A percentile compares a stretch with the other conserved stretches of the same genome.
Evolutionary conservation across 768 basidiomycete genomes (phyloP).

Genomic region (Fomitopsis pulvina): DNA sequence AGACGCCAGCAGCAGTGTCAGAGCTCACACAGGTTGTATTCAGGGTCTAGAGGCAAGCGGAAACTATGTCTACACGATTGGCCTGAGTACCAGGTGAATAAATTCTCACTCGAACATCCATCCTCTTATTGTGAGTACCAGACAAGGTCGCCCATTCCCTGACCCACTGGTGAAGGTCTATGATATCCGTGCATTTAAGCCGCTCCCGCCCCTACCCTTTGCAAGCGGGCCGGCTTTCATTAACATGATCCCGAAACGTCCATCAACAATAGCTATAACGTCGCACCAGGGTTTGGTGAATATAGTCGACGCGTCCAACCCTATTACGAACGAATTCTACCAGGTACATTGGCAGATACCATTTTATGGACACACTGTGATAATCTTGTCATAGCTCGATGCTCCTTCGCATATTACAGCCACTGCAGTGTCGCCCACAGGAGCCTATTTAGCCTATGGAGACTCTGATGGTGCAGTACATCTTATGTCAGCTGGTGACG

Average conservation of each 20-base stretch:
- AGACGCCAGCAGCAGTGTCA: constrained; percentile 32
- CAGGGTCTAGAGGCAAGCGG: constrained; percentile 77
- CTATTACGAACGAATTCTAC: constrained; percentile 67
- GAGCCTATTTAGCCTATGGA: constrained; percentile 89
- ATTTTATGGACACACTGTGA: neutral
- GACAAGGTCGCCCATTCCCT: constrained; percentile 81
- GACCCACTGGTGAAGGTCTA: constrained; percentile 93
- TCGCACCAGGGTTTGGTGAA: constrained; percentile 82
- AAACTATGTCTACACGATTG: constrained; percentile 81
- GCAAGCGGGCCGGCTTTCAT: constrained; percentile 84
- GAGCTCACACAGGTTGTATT: constrained; percentile 78
- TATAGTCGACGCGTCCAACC: constrained; percentile 74
- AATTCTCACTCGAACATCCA: neutral
- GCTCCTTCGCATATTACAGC: constrained; percentile 72
- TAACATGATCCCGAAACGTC: constrained; percentile 68
- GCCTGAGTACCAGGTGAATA: constrained; percentile 74
- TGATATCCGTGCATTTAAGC: constrained; percentile 77
- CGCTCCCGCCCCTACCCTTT: constrained; percentile 83
- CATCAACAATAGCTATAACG: constrained; percentile 66
- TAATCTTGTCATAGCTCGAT: constrained; percentile 43
- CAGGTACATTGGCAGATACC: constrained; percentile 43
- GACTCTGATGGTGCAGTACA: constrained; percentile 83
- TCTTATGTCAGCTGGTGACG: constrained; percentile 67
- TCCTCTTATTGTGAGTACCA: constrained; percentile 24
- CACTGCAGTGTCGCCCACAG: constrained; percentile 76